Percentiles rank a stretch among this genome's conserved stretches.
These are phyloP conservation scores for Backusella morwellensis DNA, from an alignment of 192 early-diverging fungal species.

Conservation along the genomic window DNA sequence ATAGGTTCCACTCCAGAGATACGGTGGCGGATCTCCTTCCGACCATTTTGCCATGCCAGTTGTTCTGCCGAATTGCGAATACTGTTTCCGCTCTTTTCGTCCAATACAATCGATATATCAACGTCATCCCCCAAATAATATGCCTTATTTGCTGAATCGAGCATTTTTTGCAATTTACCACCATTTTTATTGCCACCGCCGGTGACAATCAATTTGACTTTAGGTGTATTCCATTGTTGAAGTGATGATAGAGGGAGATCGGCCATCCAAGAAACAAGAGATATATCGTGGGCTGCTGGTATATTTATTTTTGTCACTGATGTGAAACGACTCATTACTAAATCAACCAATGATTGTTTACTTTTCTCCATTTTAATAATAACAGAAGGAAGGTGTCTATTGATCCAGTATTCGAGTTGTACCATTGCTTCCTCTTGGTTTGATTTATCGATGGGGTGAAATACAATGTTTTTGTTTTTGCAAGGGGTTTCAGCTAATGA, in stretches of 20 bases:
- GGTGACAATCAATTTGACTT: constrained; percentile 48
- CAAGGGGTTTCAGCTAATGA: background rate
- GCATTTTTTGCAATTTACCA: constrained; percentile 41
- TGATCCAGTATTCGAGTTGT: background rate
- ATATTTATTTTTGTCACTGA: constrained; percentile 34
- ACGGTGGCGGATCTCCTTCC: constrained; percentile 46
- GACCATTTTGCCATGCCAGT: constrained; percentile 48
- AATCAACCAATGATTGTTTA: background rate
- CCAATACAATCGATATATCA: constrained; percentile 50
- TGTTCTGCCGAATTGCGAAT: constrained; percentile 43
- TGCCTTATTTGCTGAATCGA: constrained; percentile 43
- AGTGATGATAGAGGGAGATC: constrained; percentile 43
- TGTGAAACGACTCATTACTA: background rate
- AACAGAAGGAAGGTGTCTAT: background rate
- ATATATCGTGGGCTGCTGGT: constrained; percentile 36
- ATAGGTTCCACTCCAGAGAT: constrained; percentile 46
- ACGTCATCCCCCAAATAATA: constrained; percentile 54
- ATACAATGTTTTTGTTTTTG: background rate
- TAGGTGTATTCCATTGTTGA: constrained; percentile 47
- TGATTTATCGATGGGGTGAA: background rate
- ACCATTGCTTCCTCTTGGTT: background rate
- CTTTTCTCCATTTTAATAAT: background rate
- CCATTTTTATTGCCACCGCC: constrained; percentile 38
- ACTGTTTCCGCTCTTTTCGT: constrained; percentile 43
- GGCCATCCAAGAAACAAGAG: constrained; percentile 42